Conservation (phyloP, 2,329 filamentous ascomycete species). For the Fusarium coicis region DNA sequence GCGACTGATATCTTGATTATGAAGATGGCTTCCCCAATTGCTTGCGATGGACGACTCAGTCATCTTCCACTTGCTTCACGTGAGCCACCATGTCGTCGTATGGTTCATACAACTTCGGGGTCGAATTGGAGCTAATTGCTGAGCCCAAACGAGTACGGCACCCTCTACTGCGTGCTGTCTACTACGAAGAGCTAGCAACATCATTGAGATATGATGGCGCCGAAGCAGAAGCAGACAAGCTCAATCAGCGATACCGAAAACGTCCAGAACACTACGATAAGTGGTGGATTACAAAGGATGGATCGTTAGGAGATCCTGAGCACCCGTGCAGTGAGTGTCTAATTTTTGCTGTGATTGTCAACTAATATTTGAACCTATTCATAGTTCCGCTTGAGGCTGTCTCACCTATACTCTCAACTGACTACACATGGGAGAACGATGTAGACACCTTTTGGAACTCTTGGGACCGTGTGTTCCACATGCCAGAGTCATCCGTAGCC, state of each 20-base stretch:
- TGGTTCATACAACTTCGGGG: background rate
- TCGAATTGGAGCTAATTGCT: background rate
- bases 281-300: background rate
- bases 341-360: accelerated
- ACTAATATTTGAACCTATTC: background rate
- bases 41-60: background rate
- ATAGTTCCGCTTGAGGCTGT: background rate
- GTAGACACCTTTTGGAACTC: background rate
- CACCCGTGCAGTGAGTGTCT: background rate
- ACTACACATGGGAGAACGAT: background rate
- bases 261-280: background rate
- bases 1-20: background rate
- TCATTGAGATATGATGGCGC: background rate
- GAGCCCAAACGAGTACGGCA: background rate
- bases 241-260: background rate
- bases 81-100: background rate
- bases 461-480: background rate
- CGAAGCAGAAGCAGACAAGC: background rate
- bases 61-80: background rate
- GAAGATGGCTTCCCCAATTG: background rate
- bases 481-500: background rate
- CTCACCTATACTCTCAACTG: background rate
- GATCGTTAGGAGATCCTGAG: background rate
- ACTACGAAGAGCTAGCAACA: background rate
- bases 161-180: background rate